phyloP scores from a whole-genome alignment of 495 filamentous ascomycete genomes.

The Penicillium simplicissimum region DNA sequence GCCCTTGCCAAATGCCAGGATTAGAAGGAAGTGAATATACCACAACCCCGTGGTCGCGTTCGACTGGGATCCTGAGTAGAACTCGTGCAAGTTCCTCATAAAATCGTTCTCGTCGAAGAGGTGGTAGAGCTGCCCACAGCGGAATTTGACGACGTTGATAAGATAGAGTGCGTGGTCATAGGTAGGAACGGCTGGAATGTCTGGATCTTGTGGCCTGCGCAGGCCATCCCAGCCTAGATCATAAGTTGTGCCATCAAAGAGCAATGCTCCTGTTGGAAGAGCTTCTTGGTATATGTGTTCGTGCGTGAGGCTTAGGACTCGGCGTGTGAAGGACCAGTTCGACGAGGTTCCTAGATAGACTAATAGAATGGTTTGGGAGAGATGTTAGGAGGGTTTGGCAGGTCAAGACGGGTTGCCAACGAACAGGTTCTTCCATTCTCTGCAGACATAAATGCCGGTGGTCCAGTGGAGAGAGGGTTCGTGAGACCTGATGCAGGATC shows the following conservation, averaged over 20 bases:
- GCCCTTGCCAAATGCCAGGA: slow-evolving; percentile 47
- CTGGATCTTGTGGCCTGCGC: slow-evolving; percentile 24
- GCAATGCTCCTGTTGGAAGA: slow-evolving; percentile 35
- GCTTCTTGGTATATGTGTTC: slow-evolving; percentile 37
- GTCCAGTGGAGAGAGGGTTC: slow-evolving; percentile 41
- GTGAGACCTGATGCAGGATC: slow-evolving; percentile 31
- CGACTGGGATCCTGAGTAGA: slow-evolving; percentile 33
- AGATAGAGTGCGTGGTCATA: slow-evolving; percentile 45
- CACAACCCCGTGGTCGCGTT: slow-evolving; percentile 32
- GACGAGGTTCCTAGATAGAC: slow-evolving; percentile 49
- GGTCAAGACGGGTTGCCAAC: background rate
- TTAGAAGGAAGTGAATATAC: slow-evolving; percentile 48
- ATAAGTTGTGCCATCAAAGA: slow-evolving; percentile 43
- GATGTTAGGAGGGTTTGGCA: slow-evolving; percentile 2
- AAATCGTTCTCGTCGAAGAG: slow-evolving; percentile 46
- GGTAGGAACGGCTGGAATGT: slow-evolving; percentile 35
- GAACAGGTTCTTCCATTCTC: slow-evolving; percentile 36
- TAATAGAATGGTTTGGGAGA: too few species aligned
- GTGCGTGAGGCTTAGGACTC: slow-evolving; percentile 42
- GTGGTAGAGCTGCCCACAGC: slow-evolving; percentile 45
- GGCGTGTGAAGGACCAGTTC: slow-evolving; percentile 49
- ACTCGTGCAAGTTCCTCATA: slow-evolving; percentile 38
- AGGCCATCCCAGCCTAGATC: slow-evolving; percentile 45
- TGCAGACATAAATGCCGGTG: slow-evolving; percentile 38
- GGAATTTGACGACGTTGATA: slow-evolving; percentile 48